phyloP scores from a whole-genome alignment of 2,329 filamentous ascomycete genomes.

The Erysiphe pulchra region DNA sequence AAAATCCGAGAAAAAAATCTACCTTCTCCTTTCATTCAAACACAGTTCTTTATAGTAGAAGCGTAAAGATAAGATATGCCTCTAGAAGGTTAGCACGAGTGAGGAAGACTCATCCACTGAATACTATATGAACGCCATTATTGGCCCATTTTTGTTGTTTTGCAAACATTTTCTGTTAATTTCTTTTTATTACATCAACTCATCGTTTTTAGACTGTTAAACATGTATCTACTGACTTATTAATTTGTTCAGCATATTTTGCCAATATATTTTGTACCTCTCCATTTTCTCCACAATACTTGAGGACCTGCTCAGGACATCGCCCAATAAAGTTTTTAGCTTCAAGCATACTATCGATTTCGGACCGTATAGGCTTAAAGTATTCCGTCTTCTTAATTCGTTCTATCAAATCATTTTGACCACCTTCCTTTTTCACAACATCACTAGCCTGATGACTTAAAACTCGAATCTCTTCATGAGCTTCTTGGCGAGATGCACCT shows the following conservation, averaged over 20 bases:
- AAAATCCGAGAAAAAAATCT: too few species aligned
- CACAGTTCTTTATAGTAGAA: too few species aligned
- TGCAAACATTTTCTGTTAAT: too few species aligned
- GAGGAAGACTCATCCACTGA: too few species aligned
- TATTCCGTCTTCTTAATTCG: slow-evolving; percentile 47
- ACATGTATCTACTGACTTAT: neutral
- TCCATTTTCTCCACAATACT: slow-evolving; percentile 20
- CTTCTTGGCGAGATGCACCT: slow-evolving; percentile 49
- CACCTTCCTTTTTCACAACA: slow-evolving; percentile 49
- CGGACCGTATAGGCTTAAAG: slow-evolving; percentile 45
- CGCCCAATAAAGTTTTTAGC: slow-evolving; percentile 33
- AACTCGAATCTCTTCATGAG: slow-evolving; percentile 70
- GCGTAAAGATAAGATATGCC: too few species aligned
- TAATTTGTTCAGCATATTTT: slow-evolving; percentile 18
- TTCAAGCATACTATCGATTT: slow-evolving; percentile 42
- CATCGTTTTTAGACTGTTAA: neutral
- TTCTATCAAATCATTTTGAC: slow-evolving; percentile 58
- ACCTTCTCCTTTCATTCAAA: too few species aligned
- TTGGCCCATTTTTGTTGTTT: too few species aligned
- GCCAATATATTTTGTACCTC: slow-evolving; percentile 21
- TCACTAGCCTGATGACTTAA: slow-evolving; percentile 50
- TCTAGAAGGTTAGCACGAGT: too few species aligned
- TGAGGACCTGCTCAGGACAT: slow-evolving; percentile 25
- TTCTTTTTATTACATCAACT: too few species aligned
- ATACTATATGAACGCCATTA: too few species aligned